Conservation (phyloP, 495 filamentous ascomycete genomes). For the Lasiosphaeria hispida region DNA sequence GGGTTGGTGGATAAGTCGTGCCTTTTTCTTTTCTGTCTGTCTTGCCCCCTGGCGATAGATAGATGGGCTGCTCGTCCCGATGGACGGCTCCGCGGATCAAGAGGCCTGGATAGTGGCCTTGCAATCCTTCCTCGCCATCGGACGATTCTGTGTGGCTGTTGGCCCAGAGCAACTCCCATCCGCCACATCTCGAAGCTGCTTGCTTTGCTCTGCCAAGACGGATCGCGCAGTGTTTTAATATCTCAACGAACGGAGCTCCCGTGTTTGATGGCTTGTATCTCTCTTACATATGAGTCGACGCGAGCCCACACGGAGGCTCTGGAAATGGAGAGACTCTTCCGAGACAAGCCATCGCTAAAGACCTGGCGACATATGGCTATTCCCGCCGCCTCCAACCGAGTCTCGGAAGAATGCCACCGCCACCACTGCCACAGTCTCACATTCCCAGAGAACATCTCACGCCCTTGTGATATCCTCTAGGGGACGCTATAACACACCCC, state of each 20-base stretch:
- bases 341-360: too few species aligned
- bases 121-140: too few species aligned
- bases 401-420: conserved; percentile 1
- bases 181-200: conserved; percentile 1
- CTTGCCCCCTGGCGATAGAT: too few species aligned
- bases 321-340: too few species aligned
- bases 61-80: too few species aligned
- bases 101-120: too few species aligned
- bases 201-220: conserved; percentile 11
- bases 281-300: neutral
- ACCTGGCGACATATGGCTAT: neutral
- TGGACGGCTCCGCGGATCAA: too few species aligned
- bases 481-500: too few species aligned
- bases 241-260: neutral
- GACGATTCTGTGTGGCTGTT: too few species aligned
- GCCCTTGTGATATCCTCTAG: too few species aligned
- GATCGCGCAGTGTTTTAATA: conserved; percentile 7
- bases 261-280: neutral
- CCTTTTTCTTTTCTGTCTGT: neutral
- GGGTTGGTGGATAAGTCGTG: conserved; percentile 1
- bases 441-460: too few species aligned
- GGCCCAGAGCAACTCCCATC: neutral
- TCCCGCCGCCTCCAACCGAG: neutral
- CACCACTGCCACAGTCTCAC: neutral
- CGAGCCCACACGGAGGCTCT: neutral